These are phyloP conservation scores for Cyanodermella asteris DNA, from an alignment of 2,329 filamentous ascomycete genomes.

Conservation along the genomic window DNA sequence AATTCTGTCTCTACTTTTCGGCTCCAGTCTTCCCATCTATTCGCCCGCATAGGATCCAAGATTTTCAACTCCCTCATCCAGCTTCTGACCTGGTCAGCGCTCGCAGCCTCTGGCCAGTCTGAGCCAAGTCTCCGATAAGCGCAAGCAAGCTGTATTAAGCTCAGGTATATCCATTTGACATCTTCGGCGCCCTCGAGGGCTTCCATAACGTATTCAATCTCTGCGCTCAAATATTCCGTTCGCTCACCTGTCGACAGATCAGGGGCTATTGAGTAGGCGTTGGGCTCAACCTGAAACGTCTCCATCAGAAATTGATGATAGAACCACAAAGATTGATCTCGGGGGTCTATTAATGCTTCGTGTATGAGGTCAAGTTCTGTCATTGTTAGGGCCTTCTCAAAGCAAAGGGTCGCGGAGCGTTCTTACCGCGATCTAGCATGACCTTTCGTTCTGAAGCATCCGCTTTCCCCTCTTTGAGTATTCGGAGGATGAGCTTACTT, in stretches of 20 bases:
- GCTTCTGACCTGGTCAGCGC: conserved; percentile 14
- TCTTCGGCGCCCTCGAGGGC: conserved; percentile 44
- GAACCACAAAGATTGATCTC: conserved; percentile 92
- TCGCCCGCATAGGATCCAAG: conserved; percentile 51
- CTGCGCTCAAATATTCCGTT: conserved; percentile 40
- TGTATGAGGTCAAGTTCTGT: conserved; percentile 54
- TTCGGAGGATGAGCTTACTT: conserved; percentile 55
- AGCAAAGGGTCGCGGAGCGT: not conserved
- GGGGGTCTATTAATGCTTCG: conserved; percentile 63
- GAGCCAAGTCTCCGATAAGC: conserved; percentile 30
- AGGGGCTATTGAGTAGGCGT: conserved; percentile 38
- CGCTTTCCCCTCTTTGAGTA: conserved; percentile 50
- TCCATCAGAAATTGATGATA: conserved; percentile 79
- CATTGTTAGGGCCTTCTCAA: not conserved
- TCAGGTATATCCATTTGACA: conserved; percentile 79
- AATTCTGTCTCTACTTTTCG: too few species aligned
- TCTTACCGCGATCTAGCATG: conserved; percentile 48
- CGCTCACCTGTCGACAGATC: conserved; percentile 40
- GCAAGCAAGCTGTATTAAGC: conserved; percentile 46
- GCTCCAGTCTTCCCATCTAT: conserved; percentile 58
- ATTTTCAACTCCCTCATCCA: conserved; percentile 46
- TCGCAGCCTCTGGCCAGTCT: conserved; percentile 16
- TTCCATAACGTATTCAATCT: conserved; percentile 53
- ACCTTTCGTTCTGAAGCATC: conserved; percentile 37
- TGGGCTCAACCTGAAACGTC: conserved; percentile 33